These are phyloP conservation scores for Apophysomyces trapeziformis DNA, from an alignment of 371 early-diverging fungal species.

Conservation along the genomic window DNA sequence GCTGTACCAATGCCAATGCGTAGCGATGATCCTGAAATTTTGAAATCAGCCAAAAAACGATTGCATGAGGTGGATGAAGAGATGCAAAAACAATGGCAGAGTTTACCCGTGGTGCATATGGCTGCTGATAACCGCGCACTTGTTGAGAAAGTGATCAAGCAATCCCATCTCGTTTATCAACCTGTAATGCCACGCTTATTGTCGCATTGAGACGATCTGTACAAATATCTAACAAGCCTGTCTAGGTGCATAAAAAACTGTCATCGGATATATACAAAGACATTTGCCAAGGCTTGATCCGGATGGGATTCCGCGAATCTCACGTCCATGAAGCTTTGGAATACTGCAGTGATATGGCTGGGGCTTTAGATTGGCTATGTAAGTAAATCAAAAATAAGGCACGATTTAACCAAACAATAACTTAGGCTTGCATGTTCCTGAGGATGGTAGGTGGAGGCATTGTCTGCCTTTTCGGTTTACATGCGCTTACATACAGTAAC, in stretches of 20 bases:
- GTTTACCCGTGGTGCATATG: slow-evolving; percentile 75
- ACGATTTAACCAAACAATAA: background rate
- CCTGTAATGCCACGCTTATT: slow-evolving; percentile 17
- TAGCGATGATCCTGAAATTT: slow-evolving; percentile 31
- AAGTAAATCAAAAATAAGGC: slow-evolving; percentile 24
- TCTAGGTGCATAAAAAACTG: slow-evolving; percentile 32
- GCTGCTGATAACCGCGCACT: slow-evolving; percentile 58
- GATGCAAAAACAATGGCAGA: slow-evolving; percentile 67
- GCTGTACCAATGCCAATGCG: slow-evolving; percentile 44
- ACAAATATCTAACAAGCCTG: background rate
- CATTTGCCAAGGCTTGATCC: slow-evolving; percentile 50
- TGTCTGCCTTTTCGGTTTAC: slow-evolving; percentile 1
- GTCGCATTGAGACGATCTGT: too few species aligned
- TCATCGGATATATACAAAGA: slow-evolving; percentile 44
- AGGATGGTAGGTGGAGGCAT: slow-evolving; percentile 59
- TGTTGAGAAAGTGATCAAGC: slow-evolving; percentile 68
- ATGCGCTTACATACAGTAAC: background rate
- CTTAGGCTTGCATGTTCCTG: slow-evolving; percentile 83
- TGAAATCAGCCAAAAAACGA: slow-evolving; percentile 19
- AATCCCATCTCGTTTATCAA: slow-evolving; percentile 36
- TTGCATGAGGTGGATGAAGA: slow-evolving; percentile 35
- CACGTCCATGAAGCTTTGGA: slow-evolving; percentile 79
- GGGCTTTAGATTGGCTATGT: slow-evolving; percentile 89
- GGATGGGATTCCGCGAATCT: slow-evolving; percentile 73
- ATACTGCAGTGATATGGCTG: slow-evolving; percentile 54